Percentiles rank a stretch among this genome's conserved stretches.
Conservation (phyloP, 768 basidiomycete genomes). For the Pulveroboletus sp. region DNA sequence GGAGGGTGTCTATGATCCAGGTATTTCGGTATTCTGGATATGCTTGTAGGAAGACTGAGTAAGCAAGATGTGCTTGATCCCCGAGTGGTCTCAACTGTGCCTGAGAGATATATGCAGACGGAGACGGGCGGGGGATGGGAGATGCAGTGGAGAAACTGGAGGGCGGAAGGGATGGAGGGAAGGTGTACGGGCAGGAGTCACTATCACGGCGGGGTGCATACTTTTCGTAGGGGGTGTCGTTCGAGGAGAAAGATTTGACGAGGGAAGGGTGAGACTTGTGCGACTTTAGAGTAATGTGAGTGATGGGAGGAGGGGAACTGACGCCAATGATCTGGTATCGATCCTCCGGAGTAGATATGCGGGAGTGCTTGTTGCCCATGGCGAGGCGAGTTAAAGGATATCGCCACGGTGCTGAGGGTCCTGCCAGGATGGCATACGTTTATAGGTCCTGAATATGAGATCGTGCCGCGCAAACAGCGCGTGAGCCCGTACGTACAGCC, state of each 20-base stretch:
- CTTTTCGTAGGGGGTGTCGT: constrained; percentile 38
- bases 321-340: constrained; percentile 3
- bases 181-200: constrained; percentile 1
- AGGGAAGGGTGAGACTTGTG: constrained; percentile 33
- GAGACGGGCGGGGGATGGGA: constrained; percentile 5
- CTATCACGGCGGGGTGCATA: constrained; percentile 10
- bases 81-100: constrained; percentile 20
- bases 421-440: constrained; percentile 3
- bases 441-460: constrained; percentile 11
- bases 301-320: constrained; percentile 10
- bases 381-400: neutral
- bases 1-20: constrained; percentile 66
- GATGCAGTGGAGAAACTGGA: neutral
- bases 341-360: constrained; percentile 9
- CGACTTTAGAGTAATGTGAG: constrained; percentile 39
- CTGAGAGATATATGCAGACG: constrained; percentile 26
- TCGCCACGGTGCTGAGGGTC: neutral
- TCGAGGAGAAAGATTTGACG: constrained; percentile 34
- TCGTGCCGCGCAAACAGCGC: neutral
- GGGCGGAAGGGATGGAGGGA: neutral
- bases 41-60: constrained; percentile 41
- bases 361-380: constrained; percentile 33
- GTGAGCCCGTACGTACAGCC: constrained; percentile 2
- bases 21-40: constrained; percentile 59
- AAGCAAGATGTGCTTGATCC: constrained; percentile 39